Evolutionary conservation across 495 filamentous ascomycete genomes (phyloP).

Genomic region (Penicillium maclennaniae): DNA sequence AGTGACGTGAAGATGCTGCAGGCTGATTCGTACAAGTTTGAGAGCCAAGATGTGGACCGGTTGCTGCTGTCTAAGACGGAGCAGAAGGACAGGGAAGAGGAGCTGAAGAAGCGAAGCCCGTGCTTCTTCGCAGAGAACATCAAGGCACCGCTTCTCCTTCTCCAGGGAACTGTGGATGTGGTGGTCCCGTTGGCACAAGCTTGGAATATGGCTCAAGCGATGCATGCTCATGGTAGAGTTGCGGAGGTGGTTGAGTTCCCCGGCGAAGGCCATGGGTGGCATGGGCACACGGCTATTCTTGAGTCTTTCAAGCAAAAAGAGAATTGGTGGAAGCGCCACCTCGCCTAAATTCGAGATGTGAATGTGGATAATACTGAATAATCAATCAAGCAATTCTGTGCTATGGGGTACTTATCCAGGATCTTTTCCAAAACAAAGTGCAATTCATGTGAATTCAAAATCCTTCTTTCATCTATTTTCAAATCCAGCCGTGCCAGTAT

Average conservation of each 20-base stretch:
- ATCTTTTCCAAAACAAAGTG: background rate
- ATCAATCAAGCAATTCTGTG: background rate
- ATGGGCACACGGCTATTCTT: constrained; percentile 20
- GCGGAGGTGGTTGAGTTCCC: constrained; percentile 43
- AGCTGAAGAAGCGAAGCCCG: constrained; percentile 39
- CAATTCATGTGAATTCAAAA: background rate
- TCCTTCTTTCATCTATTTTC: background rate
- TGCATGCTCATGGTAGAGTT: constrained; percentile 33
- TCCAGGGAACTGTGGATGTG: constrained; percentile 46
- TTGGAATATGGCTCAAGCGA: constrained; percentile 35
- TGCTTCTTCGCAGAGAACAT: constrained; percentile 44
- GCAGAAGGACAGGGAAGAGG: constrained; percentile 31
- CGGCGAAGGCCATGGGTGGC: constrained; percentile 46
- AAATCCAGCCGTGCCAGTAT: background rate
- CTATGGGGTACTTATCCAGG: background rate
- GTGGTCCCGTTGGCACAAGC: constrained; percentile 49
- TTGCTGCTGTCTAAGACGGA: constrained; percentile 31
- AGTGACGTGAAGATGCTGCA: constrained; percentile 38
- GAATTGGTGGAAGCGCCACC: constrained; percentile 25
- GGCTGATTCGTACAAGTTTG: constrained; percentile 50
- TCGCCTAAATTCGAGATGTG: constrained; percentile 3
- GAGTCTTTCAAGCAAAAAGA: constrained; percentile 23
- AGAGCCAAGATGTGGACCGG: constrained; percentile 43
- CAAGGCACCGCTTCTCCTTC: constrained; percentile 39
- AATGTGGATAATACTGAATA: background rate